phyloP scores from a whole-genome alignment of 495 filamentous ascomycete genomes.

The Penicillium riverlandense region DNA sequence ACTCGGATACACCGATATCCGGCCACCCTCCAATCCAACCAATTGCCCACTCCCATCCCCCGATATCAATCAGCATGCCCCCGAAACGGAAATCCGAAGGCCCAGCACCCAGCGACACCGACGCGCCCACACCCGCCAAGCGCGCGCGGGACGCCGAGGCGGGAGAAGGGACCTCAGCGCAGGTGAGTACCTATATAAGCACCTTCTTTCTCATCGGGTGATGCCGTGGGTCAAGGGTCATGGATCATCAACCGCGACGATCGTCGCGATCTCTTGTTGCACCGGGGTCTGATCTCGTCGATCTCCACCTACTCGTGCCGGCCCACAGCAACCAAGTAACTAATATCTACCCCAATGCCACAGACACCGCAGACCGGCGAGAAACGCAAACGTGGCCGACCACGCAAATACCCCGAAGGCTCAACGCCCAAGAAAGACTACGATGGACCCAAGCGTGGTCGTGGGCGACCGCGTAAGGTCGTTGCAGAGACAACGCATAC shows the following conservation, averaged over 20 bases:
- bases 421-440: slow-evolving; percentile 12
- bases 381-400: slow-evolving; percentile 33
- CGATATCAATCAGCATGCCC: slow-evolving; percentile 11
- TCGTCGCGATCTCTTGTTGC: no score
- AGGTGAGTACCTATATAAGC: slow-evolving; percentile 6
- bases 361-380: slow-evolving; percentile 23
- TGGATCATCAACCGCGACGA: no score
- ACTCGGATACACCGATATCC: no score
- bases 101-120: slow-evolving; percentile 11
- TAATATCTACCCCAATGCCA: slow-evolving; percentile 1
- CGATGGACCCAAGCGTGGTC: slow-evolving; percentile 30
- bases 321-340: not conserved
- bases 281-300: not conserved
- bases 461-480: slow-evolving; percentile 27
- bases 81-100: slow-evolving; percentile 23
- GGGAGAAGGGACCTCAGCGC: not conserved
- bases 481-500: slow-evolving; percentile 4
- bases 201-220: not conserved
- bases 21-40: no score
- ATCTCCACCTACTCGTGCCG: not conserved
- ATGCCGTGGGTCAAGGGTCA: no score
- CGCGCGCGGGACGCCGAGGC: slow-evolving; percentile 7
- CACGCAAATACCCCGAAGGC: slow-evolving; percentile 27
- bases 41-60: not conserved
- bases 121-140: slow-evolving; percentile 16